A percentile compares a stretch with the other conserved stretches of the same genome.
phyloP scores from a whole-genome alignment of 2,329 filamentous ascomycete genomes.

The Pseudogymnoascus verrucosus region DNA sequence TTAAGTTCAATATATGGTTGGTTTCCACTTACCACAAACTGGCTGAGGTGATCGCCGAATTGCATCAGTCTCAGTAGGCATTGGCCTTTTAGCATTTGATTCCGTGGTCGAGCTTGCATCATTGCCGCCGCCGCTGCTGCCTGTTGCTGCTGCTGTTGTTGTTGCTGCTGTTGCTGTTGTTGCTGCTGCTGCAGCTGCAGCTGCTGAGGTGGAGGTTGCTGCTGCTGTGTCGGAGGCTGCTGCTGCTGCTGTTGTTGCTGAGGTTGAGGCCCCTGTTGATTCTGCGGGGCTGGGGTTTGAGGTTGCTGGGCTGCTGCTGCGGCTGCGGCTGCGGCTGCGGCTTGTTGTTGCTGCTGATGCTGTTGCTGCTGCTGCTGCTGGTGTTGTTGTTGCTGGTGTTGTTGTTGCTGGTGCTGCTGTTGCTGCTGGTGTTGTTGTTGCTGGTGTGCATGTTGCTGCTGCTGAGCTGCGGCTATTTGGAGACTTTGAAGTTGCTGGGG shows the following conservation, averaged over 20 bases:
- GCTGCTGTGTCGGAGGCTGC: constrained; percentile 32
- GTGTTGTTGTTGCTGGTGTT: constrained; percentile 20
- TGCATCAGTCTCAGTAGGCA: constrained; percentile 53
- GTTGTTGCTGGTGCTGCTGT: constrained; percentile 33
- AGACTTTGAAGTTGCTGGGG: constrained; percentile 39
- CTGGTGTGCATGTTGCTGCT: constrained; percentile 39
- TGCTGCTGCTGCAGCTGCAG: constrained; percentile 18
- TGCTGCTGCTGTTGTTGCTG: constrained; percentile 34
- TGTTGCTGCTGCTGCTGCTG: constrained; percentile 30
- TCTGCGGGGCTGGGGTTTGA: constrained; percentile 30
- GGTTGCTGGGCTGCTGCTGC: constrained; percentile 17
- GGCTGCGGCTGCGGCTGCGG: constrained; percentile 14
- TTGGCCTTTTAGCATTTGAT: constrained; percentile 41
- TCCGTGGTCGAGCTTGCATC: constrained; percentile 26
- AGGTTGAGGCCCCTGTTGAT: constrained; percentile 36
- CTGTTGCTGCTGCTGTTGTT: constrained; percentile 30
- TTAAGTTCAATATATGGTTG: constrained; percentile 20
- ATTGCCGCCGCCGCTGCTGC: constrained; percentile 28
- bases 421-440: constrained; percentile 34
- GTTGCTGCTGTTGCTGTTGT: constrained; percentile 29
- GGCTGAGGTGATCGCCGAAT: constrained; percentile 55
- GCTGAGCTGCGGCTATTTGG: constrained; percentile 32
- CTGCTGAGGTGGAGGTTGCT: constrained; percentile 32
- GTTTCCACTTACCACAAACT: constrained; percentile 41
- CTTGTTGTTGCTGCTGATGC: constrained; percentile 18